Conservation (phyloP, 2,329 filamentous ascomycete genomes). For the Neofusicoccum laricinum region DNA sequence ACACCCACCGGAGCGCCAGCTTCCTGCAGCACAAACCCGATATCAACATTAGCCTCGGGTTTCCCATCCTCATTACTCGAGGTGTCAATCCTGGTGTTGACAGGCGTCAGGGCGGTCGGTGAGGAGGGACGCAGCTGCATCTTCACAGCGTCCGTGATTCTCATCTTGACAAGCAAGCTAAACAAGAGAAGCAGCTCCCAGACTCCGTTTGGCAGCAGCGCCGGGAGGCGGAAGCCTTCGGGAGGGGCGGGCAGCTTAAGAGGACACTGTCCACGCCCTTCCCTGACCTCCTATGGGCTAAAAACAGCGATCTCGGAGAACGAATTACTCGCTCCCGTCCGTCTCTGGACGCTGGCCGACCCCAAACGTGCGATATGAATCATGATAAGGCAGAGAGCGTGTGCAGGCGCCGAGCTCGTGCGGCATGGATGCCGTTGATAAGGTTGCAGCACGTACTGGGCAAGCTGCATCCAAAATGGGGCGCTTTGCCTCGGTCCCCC, state of each 20-base stretch:
- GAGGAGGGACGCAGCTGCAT: neutral
- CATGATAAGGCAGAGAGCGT: neutral
- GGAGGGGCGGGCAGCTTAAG: neutral
- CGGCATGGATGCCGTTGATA: neutral
- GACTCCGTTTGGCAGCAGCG: neutral
- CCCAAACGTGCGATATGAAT: neutral
- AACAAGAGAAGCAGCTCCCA: neutral
- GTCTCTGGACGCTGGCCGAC: neutral
- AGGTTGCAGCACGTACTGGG: neutral
- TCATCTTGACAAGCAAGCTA: constrained; percentile 5
- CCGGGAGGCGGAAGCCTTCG: neutral
- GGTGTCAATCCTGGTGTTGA: neutral
- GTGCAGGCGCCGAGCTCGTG: neutral
- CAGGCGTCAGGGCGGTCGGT: neutral
- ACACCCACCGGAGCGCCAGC: constrained; percentile 20
- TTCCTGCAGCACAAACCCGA: neutral
- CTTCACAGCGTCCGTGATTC: neutral
- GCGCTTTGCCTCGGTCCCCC: neutral
- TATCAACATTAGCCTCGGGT: neutral
- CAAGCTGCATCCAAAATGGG: neutral
- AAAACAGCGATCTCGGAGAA: neutral
- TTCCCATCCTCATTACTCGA: neutral
- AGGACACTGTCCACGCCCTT: neutral
- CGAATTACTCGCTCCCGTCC: neutral
- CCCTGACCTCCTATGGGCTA: neutral